Evolutionary conservation across 495 filamentous ascomycete genomes (phyloP).

Genomic region (Penicillium macrosclerotiorum): DNA sequence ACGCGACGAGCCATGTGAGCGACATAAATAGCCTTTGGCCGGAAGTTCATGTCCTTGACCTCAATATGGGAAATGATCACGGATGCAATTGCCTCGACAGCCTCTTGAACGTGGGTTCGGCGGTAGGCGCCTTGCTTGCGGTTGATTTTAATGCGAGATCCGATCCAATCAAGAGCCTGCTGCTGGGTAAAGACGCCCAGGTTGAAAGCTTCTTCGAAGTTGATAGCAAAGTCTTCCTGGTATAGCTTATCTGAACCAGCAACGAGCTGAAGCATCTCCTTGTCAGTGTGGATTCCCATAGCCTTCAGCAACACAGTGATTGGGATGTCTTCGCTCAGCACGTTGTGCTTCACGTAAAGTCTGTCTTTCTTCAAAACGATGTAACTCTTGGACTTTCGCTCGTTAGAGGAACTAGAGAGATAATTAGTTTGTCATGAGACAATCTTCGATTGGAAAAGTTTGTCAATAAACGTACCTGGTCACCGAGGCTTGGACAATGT

Average conservation of each 20-base stretch:
- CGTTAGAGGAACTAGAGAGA: slow-evolving; percentile 77
- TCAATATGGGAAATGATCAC: slow-evolving; percentile 91
- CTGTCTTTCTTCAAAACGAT: slow-evolving; percentile 89
- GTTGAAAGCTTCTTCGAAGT: slow-evolving; percentile 87
- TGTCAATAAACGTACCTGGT: slow-evolving; percentile 52
- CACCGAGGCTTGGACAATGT: slow-evolving; percentile 92
- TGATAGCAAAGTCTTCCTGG: slow-evolving; percentile 90
- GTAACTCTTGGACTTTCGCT: slow-evolving; percentile 96
- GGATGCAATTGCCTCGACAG: slow-evolving; percentile 84
- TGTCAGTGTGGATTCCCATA: slow-evolving; percentile 88
- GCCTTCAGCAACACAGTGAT: slow-evolving; percentile 91
- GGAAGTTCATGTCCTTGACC: slow-evolving; percentile 85
- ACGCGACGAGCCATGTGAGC: slow-evolving; percentile 95
- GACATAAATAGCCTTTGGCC: slow-evolving; percentile 92
- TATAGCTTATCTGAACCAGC: slow-evolving; percentile 80
- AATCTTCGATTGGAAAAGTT: neutral
- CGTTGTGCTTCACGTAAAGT: slow-evolving; percentile 87
- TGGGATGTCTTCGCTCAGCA: slow-evolving; percentile 85
- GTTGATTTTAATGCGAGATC: slow-evolving; percentile 79
- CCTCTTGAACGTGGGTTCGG: slow-evolving; percentile 80
- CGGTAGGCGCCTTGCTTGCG: slow-evolving; percentile 53
- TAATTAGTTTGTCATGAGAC: neutral
- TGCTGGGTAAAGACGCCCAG: slow-evolving; percentile 84
- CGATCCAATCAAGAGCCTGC: slow-evolving; percentile 90
- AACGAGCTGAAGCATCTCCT: slow-evolving; percentile 86